Evolutionary conservation across 306 rosid genomes (phyloP), one percentile per base, ranked within the genome.

Genomic region (Cucurbita pepo): DNA sequence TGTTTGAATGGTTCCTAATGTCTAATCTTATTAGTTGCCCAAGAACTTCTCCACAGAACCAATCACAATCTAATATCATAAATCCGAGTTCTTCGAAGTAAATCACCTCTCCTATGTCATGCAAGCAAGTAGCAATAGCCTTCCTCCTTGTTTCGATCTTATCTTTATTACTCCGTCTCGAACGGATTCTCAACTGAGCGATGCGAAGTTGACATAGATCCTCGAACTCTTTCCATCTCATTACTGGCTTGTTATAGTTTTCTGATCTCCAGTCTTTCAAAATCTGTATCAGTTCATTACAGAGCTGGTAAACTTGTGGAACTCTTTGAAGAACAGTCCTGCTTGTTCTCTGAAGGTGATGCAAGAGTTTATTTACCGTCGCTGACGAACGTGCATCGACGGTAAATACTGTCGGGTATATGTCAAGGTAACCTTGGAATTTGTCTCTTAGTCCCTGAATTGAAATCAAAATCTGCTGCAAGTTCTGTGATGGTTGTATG

Each of bases 321-420:
- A 88, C 99, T 77, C 97, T 83, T 76, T 91, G 92, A 72, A 91
- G 97, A 67, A 91, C 75, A 3, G 92, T 95, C 86, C 84, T 88
- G 89, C 90, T 86, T 4, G 88, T 89, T 81, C 76, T 87, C 74
- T 81, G 84, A 53, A 95, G 78, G 62, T 91, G 95, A 76, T 86
- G 95, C 58, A 88, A 80, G 84, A 95, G 92, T 82, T 91, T 86
- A 82, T 87, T 83, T 70, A 91, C 96, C 5, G 95, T 86, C 51
- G 95, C 91, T 45, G 96, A 88, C 30, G 96, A 91, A 77, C 99
- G 84, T 76, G 99, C 95, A 80, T 94, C 97, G 4, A 94, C 88
- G 4, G 99, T 89, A 79, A 91, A 94, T 18, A 91, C 88, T 4
- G 95, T 91, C 10, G 95, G 90, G 52, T 94, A 86, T 80, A 94